Evolutionary conservation across 192 early-diverging fungal genomes (phyloP).

Genomic region (Allomyces macrogynus): DNA sequence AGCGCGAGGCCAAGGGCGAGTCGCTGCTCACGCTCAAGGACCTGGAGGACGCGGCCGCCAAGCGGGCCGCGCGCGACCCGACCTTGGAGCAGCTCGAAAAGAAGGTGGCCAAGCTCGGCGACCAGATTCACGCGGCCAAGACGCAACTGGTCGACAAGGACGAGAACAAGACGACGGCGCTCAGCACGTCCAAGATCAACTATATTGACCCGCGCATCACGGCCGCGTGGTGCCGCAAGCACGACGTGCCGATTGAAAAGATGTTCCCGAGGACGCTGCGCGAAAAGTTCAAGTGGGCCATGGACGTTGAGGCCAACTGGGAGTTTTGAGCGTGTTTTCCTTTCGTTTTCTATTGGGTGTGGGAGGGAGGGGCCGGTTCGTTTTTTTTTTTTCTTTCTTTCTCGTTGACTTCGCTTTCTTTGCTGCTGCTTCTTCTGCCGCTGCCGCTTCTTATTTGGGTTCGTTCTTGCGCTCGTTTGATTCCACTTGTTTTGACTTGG

Average conservation of each 20-base stretch:
- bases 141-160: conserved; percentile 76
- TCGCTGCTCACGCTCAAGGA: conserved; percentile 4
- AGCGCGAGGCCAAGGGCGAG: conserved; percentile 42
- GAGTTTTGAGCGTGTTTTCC: conserved; percentile 12
- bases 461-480: too few relatives aligned
- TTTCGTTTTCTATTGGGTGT: neutral
- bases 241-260: conserved; percentile 76
- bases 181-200: conserved; percentile 94
- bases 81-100: conserved; percentile 54
- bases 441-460: too few relatives aligned
- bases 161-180: conserved; percentile 85
- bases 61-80: neutral
- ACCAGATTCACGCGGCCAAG: conserved; percentile 51
- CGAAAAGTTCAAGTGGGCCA: conserved; percentile 95
- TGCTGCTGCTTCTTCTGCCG: neutral
- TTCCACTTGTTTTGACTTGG: too few relatives aligned
- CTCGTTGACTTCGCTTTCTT: neutral
- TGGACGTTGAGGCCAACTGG: conserved; percentile 48
- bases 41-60: neutral
- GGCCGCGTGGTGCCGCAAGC: conserved; percentile 75
- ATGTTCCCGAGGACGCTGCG: conserved; percentile 75
- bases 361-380: neutral
- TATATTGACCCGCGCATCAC: conserved; percentile 97
- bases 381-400: neutral
- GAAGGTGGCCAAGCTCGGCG: conserved; percentile 45